phyloP scores from a whole-genome alignment of 192 early-diverging fungal species.

The Cetraspora pellucida region DNA sequence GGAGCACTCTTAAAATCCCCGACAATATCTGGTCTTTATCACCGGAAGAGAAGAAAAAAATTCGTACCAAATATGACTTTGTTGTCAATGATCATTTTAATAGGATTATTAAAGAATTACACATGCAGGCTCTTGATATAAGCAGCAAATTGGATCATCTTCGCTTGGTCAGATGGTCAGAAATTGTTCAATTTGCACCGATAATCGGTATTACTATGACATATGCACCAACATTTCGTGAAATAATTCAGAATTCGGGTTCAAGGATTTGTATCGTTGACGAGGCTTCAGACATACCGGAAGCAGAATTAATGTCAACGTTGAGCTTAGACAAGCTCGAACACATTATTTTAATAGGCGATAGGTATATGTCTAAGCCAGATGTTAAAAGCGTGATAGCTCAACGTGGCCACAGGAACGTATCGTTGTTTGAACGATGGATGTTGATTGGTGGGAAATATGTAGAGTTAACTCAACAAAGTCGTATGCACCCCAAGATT shows the following conservation, averaged over 20 bases:
- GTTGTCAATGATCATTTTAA: too few relatives aligned
- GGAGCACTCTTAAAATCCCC: too few relatives aligned
- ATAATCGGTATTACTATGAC: slow-evolving; percentile 41
- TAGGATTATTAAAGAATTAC: too few relatives aligned
- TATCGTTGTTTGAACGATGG: slow-evolving; percentile 40
- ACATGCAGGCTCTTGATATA: too few relatives aligned
- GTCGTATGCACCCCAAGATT: background rate
- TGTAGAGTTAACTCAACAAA: slow-evolving; percentile 28
- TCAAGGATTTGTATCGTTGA: slow-evolving; percentile 37
- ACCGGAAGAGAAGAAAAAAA: too few relatives aligned
- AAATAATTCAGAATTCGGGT: slow-evolving; percentile 19
- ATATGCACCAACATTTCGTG: slow-evolving; percentile 36
- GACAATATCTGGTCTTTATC: too few relatives aligned
- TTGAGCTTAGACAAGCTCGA: slow-evolving; percentile 20
- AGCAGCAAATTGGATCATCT: background rate
- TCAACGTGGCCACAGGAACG: slow-evolving; percentile 5
- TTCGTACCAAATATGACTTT: too few relatives aligned
- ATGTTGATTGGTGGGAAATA: slow-evolving; percentile 14
- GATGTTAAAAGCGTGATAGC: background rate
- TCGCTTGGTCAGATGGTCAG: slow-evolving; percentile 5
- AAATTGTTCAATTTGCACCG: slow-evolving; percentile 26
- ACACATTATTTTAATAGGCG: slow-evolving; percentile 39
- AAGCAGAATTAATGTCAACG: slow-evolving; percentile 11
- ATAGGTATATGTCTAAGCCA: slow-evolving; percentile 10
- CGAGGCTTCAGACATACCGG: slow-evolving; percentile 32